phyloP scores from a whole-genome alignment of 139 green algal species.

The Pycnococcus provasolii region DNA sequence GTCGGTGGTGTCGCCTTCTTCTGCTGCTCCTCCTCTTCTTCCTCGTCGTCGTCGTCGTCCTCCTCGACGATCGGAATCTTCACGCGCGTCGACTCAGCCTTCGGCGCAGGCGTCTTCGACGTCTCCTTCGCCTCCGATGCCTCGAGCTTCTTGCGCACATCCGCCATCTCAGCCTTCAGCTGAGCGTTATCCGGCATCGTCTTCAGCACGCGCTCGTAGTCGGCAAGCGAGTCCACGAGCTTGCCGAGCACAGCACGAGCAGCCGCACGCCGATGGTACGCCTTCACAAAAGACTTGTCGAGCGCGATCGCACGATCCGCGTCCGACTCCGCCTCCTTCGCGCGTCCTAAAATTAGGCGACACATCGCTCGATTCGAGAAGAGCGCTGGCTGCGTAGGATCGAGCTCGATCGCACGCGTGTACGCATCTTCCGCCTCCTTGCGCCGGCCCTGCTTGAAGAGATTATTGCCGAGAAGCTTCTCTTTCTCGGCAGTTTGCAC shows the following conservation, averaged over 20 bases:
- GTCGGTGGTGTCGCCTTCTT: not conserved
- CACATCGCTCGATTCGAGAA: not conserved
- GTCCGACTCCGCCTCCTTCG: not conserved
- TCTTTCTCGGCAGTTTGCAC: slow-evolving; percentile 42
- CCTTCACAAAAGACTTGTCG: slow-evolving; percentile 4
- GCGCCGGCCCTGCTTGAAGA: slow-evolving; percentile 54
- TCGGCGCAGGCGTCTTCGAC: not conserved
- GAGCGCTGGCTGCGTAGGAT: not conserved
- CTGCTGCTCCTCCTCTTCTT: not conserved
- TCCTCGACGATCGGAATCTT: not conserved
- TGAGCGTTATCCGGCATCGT: not conserved
- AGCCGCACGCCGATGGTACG: slow-evolving; percentile 4
- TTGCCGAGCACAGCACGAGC: not conserved
- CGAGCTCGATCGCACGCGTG: not conserved
- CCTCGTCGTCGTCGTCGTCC: slow-evolving; percentile 6
- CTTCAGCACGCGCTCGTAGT: slow-evolving; percentile 5
- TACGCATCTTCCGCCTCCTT: slow-evolving; percentile 35
- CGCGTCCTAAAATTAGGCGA: not conserved
- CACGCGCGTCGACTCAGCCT: not conserved
- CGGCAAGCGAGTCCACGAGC: not conserved
- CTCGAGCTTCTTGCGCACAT: not conserved
- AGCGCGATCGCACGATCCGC: not conserved
- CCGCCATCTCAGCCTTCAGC: not conserved
- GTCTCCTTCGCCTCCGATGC: not conserved
- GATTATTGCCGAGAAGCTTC: slow-evolving; percentile 63